Conservation (phyloP, 108 stramenopile species). For the Cyclostephanos invisitatus region DNA sequence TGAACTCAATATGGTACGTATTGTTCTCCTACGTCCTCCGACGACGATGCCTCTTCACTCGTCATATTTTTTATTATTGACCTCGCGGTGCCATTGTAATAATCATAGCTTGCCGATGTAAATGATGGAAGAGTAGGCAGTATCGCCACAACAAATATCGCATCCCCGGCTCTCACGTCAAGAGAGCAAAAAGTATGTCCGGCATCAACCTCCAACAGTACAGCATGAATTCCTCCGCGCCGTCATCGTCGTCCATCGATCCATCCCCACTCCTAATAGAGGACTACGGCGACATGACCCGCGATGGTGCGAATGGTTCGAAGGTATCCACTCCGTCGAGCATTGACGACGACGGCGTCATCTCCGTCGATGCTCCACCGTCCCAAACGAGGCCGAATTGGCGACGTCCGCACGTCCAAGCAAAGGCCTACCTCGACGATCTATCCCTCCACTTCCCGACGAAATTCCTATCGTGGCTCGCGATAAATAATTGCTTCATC, state of each 20-base stretch:
- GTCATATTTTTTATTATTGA: no score
- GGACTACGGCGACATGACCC: not conserved
- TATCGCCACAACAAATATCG: no score
- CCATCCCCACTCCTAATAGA: not conserved
- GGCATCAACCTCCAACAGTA: not conserved
- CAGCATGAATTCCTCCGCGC: not conserved
- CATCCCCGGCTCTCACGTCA: no score
- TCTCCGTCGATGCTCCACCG: not conserved
- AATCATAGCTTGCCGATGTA: no score
- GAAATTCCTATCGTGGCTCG: conserved; percentile 46
- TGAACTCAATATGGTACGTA: no score
- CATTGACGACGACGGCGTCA: not conserved
- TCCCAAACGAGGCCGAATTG: conserved; percentile 19
- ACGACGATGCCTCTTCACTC: no score
- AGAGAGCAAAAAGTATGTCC: not conserved
- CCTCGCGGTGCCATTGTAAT: no score
- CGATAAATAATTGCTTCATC: conserved; percentile 34
- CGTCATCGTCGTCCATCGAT: conserved; percentile 1
- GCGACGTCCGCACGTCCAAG: conserved; percentile 26
- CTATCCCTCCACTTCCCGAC: conserved; percentile 36
- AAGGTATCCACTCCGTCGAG: not conserved
- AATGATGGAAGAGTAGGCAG: no score
- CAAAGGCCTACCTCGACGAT: conserved; percentile 23
- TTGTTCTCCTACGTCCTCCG: no score
- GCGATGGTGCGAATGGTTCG: not conserved